Conservation (phyloP, 2,329 filamentous ascomycete species). For the Claviceps spartinae region DNA sequence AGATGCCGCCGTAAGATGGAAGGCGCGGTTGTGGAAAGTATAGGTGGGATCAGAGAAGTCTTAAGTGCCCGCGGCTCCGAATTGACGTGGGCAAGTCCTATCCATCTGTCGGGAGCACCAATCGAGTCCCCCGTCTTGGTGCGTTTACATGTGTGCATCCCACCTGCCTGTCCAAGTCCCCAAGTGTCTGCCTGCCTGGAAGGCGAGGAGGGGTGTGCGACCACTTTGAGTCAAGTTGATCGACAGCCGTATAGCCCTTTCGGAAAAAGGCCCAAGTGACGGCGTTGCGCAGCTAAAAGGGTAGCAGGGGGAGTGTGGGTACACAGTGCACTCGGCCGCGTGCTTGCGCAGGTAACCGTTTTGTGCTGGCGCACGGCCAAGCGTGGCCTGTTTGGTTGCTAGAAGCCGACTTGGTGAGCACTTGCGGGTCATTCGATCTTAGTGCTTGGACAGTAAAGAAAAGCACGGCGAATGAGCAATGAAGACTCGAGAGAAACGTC, state of each 20-base stretch:
- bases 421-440: not conserved
- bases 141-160: slow-evolving; percentile 9
- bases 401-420: not conserved
- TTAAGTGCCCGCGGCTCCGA: slow-evolving; percentile 36
- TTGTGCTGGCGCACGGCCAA: slow-evolving; percentile 10
- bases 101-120: slow-evolving; percentile 23
- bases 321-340: not conserved
- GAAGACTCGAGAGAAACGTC: not conserved
- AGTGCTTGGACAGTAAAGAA: not conserved
- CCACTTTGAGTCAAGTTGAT: slow-evolving; percentile 38
- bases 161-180: not conserved
- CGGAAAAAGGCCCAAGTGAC: slow-evolving; percentile 29
- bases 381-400: slow-evolving; percentile 5
- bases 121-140: slow-evolving; percentile 20
- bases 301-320: slow-evolving; percentile 10
- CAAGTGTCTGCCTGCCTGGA: not conserved
- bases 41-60: slow-evolving; percentile 44
- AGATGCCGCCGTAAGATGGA: slow-evolving; percentile 20
- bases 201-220: slow-evolving; percentile 24
- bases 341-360: slow-evolving; percentile 10
- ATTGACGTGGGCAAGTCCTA: slow-evolving; percentile 26
- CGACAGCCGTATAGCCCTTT: slow-evolving; percentile 39
- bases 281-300: slow-evolving; percentile 27
- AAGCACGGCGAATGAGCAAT: not conserved
- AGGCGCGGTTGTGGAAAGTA: slow-evolving; percentile 16